Percentiles rank a stretch among this genome's conserved stretches.
Conservation (phyloP, 805 yeast species). For the Schizosaccharomyces lindneri region DNA sequence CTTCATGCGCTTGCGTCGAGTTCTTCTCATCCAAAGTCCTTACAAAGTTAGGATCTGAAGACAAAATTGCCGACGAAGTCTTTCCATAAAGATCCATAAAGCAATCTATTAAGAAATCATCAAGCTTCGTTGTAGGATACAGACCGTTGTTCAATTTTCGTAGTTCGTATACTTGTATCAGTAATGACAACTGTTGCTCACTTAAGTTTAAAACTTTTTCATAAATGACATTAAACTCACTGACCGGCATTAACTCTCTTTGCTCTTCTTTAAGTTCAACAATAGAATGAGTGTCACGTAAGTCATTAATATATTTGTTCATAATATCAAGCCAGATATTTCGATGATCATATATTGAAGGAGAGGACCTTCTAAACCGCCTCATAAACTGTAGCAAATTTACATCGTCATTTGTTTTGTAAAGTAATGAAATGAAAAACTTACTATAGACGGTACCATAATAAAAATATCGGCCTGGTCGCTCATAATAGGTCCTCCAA, state of each 20-base stretch:
- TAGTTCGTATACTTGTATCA: slow-evolving; percentile 32
- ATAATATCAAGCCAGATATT: neutral
- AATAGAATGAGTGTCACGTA: neutral
- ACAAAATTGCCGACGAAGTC: no score
- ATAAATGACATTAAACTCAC: neutral
- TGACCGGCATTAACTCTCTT: neutral
- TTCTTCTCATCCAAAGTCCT: neutral
- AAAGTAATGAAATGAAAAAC: slow-evolving; percentile 34
- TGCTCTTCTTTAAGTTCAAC: neutral
- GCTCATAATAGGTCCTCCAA: slow-evolving; percentile 81
- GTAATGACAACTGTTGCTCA: slow-evolving; percentile 9
- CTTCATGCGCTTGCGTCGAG: neutral
- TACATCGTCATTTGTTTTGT: slow-evolving; percentile 25
- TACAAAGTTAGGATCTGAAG: neutral
- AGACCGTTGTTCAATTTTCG: slow-evolving; percentile 56
- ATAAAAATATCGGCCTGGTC: slow-evolving; percentile 73
- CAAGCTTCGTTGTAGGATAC: slow-evolving; percentile 29
- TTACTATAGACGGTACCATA: slow-evolving; percentile 46
- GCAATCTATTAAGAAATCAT: neutral
- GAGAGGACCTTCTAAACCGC: neutral
- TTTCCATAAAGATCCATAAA: neutral
- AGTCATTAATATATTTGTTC: neutral
- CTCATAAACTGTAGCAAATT: neutral
- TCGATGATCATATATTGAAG: neutral
- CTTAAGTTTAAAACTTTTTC: neutral